Evolutionary conservation across 208 protist genomes (phyloP), one percentile per base, ranked within the genome.

Genomic region (Acanthamoeba healyi): DNA sequence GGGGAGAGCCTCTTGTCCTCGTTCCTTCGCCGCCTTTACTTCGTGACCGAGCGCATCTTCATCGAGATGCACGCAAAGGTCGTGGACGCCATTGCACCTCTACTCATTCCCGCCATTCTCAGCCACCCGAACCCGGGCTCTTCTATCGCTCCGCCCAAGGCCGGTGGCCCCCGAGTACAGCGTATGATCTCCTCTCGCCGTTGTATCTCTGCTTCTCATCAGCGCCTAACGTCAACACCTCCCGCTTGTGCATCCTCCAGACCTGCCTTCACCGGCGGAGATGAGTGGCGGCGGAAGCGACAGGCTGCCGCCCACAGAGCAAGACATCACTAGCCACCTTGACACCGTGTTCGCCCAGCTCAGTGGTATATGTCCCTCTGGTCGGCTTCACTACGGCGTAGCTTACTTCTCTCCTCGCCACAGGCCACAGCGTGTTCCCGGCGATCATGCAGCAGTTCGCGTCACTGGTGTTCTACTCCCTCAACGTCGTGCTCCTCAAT

Each of bases 401-500:
- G n/a, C 81, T 89, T 12, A 67, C 84, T 2, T 0, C 24, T 2
- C 17, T 42, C 24, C 15, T 22, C 36, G 2, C 40, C 3, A 9
- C 40, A 74, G 61, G 38, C 61, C 84, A 91, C 61, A 54, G 51
- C 84, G 51, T 91, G 24, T 74, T 91, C 29, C 58, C 61, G 40
- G 84, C 58, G 9, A 74, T 91, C 58, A 74, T 91, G 34, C 58
- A 74, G 40, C 84, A 91, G 19, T 51, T 91, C 36, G 61, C 61
- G 0, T 24, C 32, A 40, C 1, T 51, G 38, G 56, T 70, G 24
- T 91, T 36, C 84, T 91, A 70, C 65, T 91, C 84, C 58, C 2
- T 91, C 40, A 91, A 91, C 34, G 84, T 91, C 32, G 40, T 74
- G 6, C 34, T 91, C n/a, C 38, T 93, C 65, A 93, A 93, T 26